A percentile compares a stretch with the other conserved stretches of the same genome.
Evolutionary conservation across 768 basidiomycete genomes (phyloP).

Genomic region (Phanerochaete carnosa): DNA sequence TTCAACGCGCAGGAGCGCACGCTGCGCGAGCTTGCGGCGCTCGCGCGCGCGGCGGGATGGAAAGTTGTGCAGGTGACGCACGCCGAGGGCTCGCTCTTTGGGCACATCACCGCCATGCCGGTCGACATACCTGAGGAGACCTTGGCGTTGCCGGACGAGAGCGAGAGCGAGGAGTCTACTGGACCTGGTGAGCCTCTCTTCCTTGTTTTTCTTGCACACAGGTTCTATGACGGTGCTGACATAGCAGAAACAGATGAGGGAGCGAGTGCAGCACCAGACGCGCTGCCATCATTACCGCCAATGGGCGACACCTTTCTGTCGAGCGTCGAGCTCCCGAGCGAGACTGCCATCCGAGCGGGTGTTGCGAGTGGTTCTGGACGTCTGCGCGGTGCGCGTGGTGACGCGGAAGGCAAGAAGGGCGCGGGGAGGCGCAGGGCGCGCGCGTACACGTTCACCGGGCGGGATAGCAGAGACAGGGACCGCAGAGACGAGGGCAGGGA

Average conservation of each 20-base stretch:
- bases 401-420: neutral
- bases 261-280: neutral
- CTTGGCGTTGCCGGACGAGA: constrained; percentile 13
- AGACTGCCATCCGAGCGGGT: constrained; percentile 20
- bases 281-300: constrained; percentile 11
- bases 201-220: neutral
- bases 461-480: neutral
- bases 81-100: constrained; percentile 64
- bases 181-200: constrained; percentile 8
- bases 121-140: constrained; percentile 40
- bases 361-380: constrained; percentile 1
- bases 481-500: neutral
- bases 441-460: constrained; percentile 10
- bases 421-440: neutral
- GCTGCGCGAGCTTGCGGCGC: constrained; percentile 54
- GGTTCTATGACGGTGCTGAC: neutral
- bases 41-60: constrained; percentile 66
- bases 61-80: constrained; percentile 57
- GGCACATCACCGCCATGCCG: constrained; percentile 68
- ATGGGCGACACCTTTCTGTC: constrained; percentile 25
- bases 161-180: neutral
- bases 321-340: constrained; percentile 20
- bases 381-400: neutral
- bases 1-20: constrained; percentile 74
- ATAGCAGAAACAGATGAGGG: neutral